Evolutionary conservation across 2,329 filamentous ascomycete species (phyloP), one percentile per base, ranked within the genome.

Genomic region (Emmonsiellopsis sp.): DNA sequence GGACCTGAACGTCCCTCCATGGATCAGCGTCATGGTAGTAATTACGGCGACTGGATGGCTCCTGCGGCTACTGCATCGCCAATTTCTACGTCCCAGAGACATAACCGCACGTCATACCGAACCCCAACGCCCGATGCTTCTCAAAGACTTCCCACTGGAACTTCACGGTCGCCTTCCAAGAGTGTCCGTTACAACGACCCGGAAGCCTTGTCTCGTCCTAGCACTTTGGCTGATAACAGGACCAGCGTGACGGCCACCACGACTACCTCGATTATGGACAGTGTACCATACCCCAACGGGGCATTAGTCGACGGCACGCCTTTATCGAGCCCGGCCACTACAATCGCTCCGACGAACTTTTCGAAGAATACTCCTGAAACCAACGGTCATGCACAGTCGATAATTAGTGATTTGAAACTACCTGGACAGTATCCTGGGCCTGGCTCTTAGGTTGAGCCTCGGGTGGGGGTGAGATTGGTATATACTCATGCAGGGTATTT

Each of bases 331-430:
- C 21, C 21, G 21, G 21, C 21, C 5, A 27, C 21, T 27, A 27
- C 21, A 5, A 27, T 5, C 21, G 21, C 21, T 27, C 21, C 21
- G 21, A 27, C 21, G 21, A 27, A 27, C 21, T 27, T 27, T 27
- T 27, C 21, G 21, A 27, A 27, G 21, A 27, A 27, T 27, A 5
- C 3, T 27, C 21, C 21, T 27, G 21, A 27, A 27, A 27, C 42
- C 4, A 27, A 10, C 57, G 10, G 61, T 60, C 7, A 54, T 56
- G 9, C 57, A 63, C 14, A 34, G 6, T 74, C 77, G 10, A 80
- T 78, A 32, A 80, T 87, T 44, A 83, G 82, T 52, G 78, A 84
- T 62, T 68, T 88, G 49, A 84, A 86, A 62, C 78, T 89, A 14
- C 86, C 86, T 3, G 86, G 86, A 9, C 77, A 84, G 59, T 89